These are phyloP conservation scores for Poa pratensis DNA, from an alignment of 176 grass and related monocot genomes.

Conservation along the genomic window DNA sequence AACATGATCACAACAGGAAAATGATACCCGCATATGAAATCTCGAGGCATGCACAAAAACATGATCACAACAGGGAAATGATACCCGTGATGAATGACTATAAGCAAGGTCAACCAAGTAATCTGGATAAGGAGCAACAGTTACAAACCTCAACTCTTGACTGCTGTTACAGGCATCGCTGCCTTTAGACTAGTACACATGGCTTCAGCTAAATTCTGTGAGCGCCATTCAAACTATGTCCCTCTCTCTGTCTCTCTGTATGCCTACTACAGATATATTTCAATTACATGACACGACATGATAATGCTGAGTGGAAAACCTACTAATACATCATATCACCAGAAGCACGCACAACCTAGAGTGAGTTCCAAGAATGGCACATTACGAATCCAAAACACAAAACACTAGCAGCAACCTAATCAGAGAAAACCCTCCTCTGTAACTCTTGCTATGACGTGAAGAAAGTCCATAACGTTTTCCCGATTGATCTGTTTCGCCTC, in stretches of 20 bases:
- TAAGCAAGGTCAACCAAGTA: slow-evolving; percentile 25
- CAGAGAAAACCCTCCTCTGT: slow-evolving; percentile 5
- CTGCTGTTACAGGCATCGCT: slow-evolving; percentile 38
- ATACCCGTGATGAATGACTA: neutral
- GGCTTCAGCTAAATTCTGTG: slow-evolving; percentile 48
- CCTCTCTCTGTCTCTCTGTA: neutral
- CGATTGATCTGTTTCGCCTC: slow-evolving; percentile 63
- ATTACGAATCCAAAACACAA: slow-evolving; percentile 54
- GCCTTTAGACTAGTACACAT: slow-evolving; percentile 39
- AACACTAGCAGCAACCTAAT: slow-evolving; percentile 54
- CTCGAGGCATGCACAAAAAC: neutral
- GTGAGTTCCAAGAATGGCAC: slow-evolving; percentile 54
- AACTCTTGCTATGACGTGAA: slow-evolving; percentile 73
- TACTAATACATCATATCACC: slow-evolving; percentile 46
- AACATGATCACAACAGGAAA: neutral
- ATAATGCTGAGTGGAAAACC: slow-evolving; percentile 33
- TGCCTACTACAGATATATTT: slow-evolving; percentile 51
- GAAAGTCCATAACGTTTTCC: slow-evolving; percentile 94
- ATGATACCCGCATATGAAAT: neutral
- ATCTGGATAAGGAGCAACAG: slow-evolving; percentile 39
- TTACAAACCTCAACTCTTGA: slow-evolving; percentile 51
- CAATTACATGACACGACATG: slow-evolving; percentile 55
- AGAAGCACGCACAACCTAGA: slow-evolving; percentile 42
- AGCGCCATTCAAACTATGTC: slow-evolving; percentile 58
- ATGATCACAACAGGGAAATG: neutral